phyloP scores from a whole-genome alignment of 371 early-diverging fungal species.

The Funneliformis caledonium region DNA sequence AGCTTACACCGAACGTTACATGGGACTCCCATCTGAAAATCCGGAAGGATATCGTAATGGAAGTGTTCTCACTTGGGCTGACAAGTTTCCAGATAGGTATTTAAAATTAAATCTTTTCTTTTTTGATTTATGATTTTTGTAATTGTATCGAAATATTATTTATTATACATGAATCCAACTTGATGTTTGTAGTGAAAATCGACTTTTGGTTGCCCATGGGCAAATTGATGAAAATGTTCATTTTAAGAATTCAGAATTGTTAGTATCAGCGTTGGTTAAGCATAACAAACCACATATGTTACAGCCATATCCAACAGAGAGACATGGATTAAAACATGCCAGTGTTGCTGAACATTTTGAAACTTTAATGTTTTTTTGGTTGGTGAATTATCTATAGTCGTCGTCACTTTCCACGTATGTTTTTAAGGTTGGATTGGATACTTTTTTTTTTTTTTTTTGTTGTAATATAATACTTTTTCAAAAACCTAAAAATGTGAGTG shows the following conservation, averaged over 20 bases:
- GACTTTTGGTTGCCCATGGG: slow-evolving; percentile 78
- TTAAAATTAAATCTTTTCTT: neutral
- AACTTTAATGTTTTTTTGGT: slow-evolving; percentile 75
- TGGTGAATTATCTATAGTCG: slow-evolving; percentile 59
- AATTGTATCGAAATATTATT: neutral
- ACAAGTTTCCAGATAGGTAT: slow-evolving; percentile 69
- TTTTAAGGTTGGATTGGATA: neutral
- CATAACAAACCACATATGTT: slow-evolving; percentile 64
- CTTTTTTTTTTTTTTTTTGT: neutral
- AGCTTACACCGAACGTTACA: slow-evolving; percentile 81
- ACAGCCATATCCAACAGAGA: slow-evolving; percentile 74
- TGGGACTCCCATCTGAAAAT: slow-evolving; percentile 66
- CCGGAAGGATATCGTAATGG: slow-evolving; percentile 56
- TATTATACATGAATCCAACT: neutral
- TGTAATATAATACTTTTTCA: neutral
- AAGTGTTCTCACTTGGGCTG: slow-evolving; percentile 58
- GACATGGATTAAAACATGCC: slow-evolving; percentile 75
- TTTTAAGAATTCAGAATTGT: slow-evolving; percentile 65
- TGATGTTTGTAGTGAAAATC: slow-evolving; percentile 54
- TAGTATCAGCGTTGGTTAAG: slow-evolving; percentile 64
- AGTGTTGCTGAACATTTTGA: slow-evolving; percentile 82
- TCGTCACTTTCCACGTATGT: neutral
- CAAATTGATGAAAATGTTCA: slow-evolving; percentile 87
- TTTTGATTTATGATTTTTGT: neutral
- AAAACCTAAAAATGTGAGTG: neutral